Evolutionary conservation across 1,139 yeast species (phyloP).

Genomic region (Hansenula lynferdii): DNA sequence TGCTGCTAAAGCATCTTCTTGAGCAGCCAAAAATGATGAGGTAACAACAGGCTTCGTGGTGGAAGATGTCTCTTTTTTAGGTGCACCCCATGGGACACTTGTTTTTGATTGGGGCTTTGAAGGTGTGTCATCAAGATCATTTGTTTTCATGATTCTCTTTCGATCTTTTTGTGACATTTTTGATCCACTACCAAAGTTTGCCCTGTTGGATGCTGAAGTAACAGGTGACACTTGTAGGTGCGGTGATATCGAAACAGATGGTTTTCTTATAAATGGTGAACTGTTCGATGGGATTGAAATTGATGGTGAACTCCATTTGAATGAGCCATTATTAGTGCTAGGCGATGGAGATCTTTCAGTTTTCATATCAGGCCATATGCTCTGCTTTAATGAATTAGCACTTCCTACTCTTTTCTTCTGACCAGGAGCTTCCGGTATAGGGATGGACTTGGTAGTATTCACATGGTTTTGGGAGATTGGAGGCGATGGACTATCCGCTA

Average conservation of each 20-base stretch:
- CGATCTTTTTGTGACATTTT: constrained; percentile 25
- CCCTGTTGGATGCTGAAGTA: not conserved
- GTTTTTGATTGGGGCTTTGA: constrained; percentile 1
- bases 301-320: too few relatives aligned
- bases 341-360: too few relatives aligned
- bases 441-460: too few relatives aligned
- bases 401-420: too few relatives aligned
- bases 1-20: constrained; percentile 14
- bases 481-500: too few relatives aligned
- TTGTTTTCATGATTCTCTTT: constrained; percentile 14
- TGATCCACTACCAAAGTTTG: constrained; percentile 1
- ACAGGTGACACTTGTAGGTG: not conserved
- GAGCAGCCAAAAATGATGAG: constrained; percentile 14
- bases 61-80: not conserved
- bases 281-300: constrained; percentile 2
- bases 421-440: too few relatives aligned
- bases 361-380: too few relatives aligned
- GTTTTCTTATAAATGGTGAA: not conserved
- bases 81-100: constrained; percentile 19
- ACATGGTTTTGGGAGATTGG: too few relatives aligned
- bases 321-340: too few relatives aligned
- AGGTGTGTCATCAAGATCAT: constrained; percentile 3
- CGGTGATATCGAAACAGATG: not conserved
- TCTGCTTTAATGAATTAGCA: too few relatives aligned
- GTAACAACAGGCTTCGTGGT: constrained; percentile 1